A percentile compares a stretch with the other conserved stretches of the same genome.
These are phyloP conservation scores for Penicillium waksmanii DNA, from an alignment of 495 filamentous ascomycete genomes.

Conservation along the genomic window DNA sequence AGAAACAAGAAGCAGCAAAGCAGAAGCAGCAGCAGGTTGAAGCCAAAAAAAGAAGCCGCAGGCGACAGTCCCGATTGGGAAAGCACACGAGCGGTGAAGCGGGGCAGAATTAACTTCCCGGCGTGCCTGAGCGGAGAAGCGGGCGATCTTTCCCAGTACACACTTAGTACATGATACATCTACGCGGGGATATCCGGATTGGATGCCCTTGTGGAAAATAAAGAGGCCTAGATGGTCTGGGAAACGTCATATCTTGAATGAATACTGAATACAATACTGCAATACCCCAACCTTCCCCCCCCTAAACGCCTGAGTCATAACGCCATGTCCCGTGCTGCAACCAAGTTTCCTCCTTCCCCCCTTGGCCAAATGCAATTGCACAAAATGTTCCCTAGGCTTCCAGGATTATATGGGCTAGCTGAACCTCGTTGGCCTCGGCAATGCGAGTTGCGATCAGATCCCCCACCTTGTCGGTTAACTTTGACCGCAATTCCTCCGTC, in stretches of 20 bases:
- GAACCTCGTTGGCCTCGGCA: conserved; percentile 49
- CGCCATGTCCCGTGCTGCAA: conserved; percentile 2
- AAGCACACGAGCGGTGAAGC: conserved; percentile 25
- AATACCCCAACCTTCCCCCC: conserved; percentile 1
- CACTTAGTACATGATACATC: no score
- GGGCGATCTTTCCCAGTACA: conserved; percentile 5
- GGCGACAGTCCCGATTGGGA: conserved; percentile 6
- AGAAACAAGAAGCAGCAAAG: conserved; percentile 7
- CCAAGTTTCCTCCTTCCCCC: neutral
- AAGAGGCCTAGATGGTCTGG: neutral
- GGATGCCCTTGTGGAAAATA: neutral
- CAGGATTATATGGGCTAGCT: conserved; percentile 43
- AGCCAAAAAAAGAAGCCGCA: conserved; percentile 6
- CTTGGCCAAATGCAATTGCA: neutral
- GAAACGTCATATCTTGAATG: neutral
- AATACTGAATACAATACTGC: neutral
- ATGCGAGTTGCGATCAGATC: conserved; percentile 57
- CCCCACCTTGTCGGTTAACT: conserved; percentile 63
- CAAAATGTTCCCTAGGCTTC: conserved; percentile 20
- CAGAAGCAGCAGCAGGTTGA: neutral
- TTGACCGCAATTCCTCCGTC: conserved; percentile 55
- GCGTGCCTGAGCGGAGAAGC: conserved; percentile 16
- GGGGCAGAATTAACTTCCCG: conserved; percentile 20
- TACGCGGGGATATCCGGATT: no score
- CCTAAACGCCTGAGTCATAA: conserved; percentile 6